These are phyloP conservation scores for Gloeostereum incarnatum DNA, from an alignment of 768 basidiomycete genomes.

Conservation along the genomic window DNA sequence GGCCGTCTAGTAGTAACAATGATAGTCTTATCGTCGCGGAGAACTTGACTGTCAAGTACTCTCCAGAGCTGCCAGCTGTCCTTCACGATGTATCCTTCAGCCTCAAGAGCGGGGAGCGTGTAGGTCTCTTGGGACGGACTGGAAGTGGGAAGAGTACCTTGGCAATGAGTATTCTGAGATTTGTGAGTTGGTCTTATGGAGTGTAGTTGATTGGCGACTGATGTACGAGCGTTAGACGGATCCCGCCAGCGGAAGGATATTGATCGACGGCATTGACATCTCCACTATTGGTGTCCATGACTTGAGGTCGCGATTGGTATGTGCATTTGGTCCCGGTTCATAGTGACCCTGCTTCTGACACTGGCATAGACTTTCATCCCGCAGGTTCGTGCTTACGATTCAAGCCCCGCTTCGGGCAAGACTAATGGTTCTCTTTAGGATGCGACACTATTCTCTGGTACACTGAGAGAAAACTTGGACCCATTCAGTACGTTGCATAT, in stretches of 20 bases:
- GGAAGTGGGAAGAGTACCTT: conserved; percentile 79
- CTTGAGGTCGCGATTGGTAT: conserved; percentile 62
- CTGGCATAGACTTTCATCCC: conserved; percentile 69
- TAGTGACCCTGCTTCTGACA: conserved; percentile 5
- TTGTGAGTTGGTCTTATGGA: too few relatives aligned
- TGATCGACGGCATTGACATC: conserved; percentile 86
- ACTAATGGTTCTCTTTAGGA: conserved; percentile 49
- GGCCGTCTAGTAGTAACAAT: conserved; percentile 69
- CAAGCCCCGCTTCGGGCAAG: too few relatives aligned
- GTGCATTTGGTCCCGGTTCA: conserved; percentile 1
- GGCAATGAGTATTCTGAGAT: conserved; percentile 79
- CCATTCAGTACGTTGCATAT: conserved; percentile 30
- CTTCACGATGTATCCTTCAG: conserved; percentile 69
- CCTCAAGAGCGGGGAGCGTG: conserved; percentile 60
- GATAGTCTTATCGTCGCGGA: conserved; percentile 58
- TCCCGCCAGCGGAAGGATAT: conserved; percentile 62
- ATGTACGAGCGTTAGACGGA: too few relatives aligned
- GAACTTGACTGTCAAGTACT: conserved; percentile 73
- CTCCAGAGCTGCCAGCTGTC: conserved; percentile 76
- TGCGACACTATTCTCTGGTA: conserved; percentile 55
- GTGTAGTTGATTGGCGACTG: too few relatives aligned
- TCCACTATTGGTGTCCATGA: conserved; percentile 80
- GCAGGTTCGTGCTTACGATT: conserved; percentile 23
- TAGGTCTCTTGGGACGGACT: conserved; percentile 77
- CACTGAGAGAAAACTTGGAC: conserved; percentile 46